Conservation (phyloP, 345 rosid genomes). For the Aquilaria yunnanensis region DNA sequence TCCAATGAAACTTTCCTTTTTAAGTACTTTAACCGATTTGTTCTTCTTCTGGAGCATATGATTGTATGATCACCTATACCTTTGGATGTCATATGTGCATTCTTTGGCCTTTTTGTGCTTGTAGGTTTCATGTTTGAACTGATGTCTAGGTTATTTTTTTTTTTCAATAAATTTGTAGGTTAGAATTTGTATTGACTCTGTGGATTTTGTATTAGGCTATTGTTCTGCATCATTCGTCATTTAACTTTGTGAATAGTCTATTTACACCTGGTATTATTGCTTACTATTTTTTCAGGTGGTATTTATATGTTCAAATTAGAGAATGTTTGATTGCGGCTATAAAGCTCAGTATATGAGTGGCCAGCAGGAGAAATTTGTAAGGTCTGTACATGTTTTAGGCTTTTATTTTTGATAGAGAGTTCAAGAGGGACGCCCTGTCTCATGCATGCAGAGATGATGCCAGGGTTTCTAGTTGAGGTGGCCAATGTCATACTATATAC, state of each 20-base stretch:
- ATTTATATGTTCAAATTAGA: slow-evolving; percentile 36
- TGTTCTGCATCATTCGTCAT: not conserved
- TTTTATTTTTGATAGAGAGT: not conserved
- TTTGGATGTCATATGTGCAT: too few relatives aligned
- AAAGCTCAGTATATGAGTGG: slow-evolving; percentile 64
- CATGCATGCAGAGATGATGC: too few relatives aligned
- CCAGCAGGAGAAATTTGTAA: slow-evolving; percentile 80
- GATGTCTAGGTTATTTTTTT: not conserved
- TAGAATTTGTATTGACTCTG: slow-evolving; percentile 1
- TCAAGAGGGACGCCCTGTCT: slow-evolving; percentile 1
- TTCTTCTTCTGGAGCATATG: too few relatives aligned
- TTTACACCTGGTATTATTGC: slow-evolving; percentile 4
- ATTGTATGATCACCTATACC: too few relatives aligned
- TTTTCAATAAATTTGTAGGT: not conserved
- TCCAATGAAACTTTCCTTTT: too few relatives aligned
- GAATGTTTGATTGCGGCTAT: slow-evolving; percentile 61
- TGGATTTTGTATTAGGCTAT: slow-evolving; percentile 1
- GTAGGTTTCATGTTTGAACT: not conserved
- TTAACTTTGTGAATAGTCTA: not conserved
- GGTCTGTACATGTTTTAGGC: slow-evolving; percentile 33
- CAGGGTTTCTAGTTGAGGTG: too few relatives aligned
- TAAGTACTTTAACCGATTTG: too few relatives aligned
- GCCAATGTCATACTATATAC: not conserved
- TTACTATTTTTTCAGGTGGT: slow-evolving; percentile 34
- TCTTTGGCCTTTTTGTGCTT: not conserved